phyloP scores from a whole-genome alignment of 192 early-diverging fungal genomes.

The Coemansia pectinata region DNA sequence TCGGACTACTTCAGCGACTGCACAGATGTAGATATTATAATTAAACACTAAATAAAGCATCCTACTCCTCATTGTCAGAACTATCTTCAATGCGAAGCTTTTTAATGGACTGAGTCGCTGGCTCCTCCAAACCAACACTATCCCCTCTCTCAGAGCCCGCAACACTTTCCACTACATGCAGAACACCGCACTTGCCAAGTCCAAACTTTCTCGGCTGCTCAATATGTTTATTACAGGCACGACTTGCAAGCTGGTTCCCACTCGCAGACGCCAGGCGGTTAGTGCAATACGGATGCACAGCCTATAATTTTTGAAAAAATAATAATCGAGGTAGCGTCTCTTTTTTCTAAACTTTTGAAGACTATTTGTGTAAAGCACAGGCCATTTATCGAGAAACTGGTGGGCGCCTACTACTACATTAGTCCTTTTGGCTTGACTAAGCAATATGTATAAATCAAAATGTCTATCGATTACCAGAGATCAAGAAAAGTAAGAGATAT shows the following conservation, averaged over 20 bases:
- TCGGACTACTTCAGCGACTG: too few species aligned
- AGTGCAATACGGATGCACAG: constrained; percentile 38
- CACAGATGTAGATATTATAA: too few species aligned
- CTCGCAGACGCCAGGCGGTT: constrained; percentile 7
- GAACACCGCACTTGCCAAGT: constrained; percentile 24
- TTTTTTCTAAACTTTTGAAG: too few species aligned
- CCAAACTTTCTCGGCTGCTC: constrained; percentile 18
- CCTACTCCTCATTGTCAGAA: not conserved
- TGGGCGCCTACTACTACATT: too few species aligned
- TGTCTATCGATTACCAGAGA: too few species aligned
- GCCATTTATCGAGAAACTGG: too few species aligned
- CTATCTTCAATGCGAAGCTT: not conserved
- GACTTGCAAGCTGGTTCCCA: constrained; percentile 11
- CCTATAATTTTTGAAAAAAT: not conserved
- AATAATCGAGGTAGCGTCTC: too few species aligned
- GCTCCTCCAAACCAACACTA: not conserved
- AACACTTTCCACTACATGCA: not conserved
- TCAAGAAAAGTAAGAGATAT: too few species aligned
- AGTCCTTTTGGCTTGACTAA: too few species aligned
- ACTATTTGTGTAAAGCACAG: too few species aligned
- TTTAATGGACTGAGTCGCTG: not conserved
- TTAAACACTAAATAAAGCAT: not conserved
- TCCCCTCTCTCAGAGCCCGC: not conserved
- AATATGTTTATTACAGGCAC: constrained; percentile 23
- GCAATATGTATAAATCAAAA: too few species aligned